Evolutionary conservation across 768 basidiomycete species (phyloP).

Genomic region (Boletus sp.): DNA sequence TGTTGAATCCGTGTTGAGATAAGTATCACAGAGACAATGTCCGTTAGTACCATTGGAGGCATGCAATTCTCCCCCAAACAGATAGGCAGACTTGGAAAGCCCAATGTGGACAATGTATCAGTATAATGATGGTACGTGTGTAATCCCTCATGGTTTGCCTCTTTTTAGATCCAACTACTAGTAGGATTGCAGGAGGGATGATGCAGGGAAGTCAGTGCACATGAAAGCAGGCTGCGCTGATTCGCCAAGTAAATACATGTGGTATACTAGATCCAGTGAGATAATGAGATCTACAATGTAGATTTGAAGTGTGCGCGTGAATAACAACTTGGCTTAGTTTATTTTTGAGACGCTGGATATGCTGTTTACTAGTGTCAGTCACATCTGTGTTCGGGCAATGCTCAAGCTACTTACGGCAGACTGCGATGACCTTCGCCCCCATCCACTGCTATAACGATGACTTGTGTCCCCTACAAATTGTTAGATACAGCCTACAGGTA

Average conservation of each 20-base stretch:
- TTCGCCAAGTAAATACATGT: background rate
- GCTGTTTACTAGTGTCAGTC: too few species aligned
- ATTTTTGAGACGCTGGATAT: too few species aligned
- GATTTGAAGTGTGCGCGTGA: too few species aligned
- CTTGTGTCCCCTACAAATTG: conserved; percentile 52
- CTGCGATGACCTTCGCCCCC: conserved; percentile 43
- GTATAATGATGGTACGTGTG: conserved; percentile 74
- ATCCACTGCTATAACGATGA: conserved; percentile 52
- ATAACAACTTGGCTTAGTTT: too few species aligned
- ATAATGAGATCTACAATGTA: too few species aligned
- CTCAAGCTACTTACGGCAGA: conserved; percentile 53
- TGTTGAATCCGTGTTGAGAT: conserved; percentile 1
- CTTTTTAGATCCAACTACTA: conserved; percentile 11
- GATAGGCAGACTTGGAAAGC: conserved; percentile 25
- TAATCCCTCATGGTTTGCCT: background rate
- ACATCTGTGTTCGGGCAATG: background rate
- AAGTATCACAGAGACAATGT: conserved; percentile 51
- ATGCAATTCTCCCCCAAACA: conserved; percentile 54
- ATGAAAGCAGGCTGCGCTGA: background rate
- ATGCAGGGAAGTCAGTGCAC: background rate
- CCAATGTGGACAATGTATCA: conserved; percentile 63
- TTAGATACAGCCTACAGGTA: conserved; percentile 7
- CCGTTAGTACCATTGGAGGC: conserved; percentile 70
- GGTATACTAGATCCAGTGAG: too few species aligned
- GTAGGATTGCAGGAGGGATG: conserved; percentile 20